These are phyloP conservation scores for Dunaliella primolecta DNA, from an alignment of 139 green algal genomes.

Conservation along the genomic window DNA sequence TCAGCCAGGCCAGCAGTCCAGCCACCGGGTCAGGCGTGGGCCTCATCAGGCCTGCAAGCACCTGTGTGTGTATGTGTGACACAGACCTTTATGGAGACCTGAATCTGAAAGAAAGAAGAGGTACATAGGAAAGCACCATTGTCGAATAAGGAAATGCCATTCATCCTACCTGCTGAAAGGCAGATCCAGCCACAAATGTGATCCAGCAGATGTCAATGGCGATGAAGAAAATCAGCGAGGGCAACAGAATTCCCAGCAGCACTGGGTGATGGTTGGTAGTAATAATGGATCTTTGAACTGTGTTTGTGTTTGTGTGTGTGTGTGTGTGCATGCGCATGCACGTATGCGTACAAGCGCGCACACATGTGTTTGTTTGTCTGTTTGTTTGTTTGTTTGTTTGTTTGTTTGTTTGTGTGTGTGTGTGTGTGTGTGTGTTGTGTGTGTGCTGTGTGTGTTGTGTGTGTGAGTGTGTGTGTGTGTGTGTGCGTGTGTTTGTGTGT, in stretches of 20 bases:
- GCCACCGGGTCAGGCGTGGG: background rate
- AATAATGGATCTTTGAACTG: no score
- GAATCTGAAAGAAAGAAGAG: background rate
- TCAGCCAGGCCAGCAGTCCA: constrained; percentile 1
- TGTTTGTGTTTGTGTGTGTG: background rate
- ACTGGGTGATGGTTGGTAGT: no score
- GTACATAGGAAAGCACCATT: background rate
- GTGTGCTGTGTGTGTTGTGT: background rate
- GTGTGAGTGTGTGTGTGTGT: background rate
- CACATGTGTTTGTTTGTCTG: background rate
- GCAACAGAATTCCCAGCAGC: background rate
- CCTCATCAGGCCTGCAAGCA: constrained; percentile 1
- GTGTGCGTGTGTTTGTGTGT: no score
- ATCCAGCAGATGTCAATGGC: background rate
- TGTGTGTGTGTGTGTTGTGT: background rate
- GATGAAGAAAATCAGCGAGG: background rate
- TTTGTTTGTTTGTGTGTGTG: background rate
- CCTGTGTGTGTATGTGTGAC: no score
- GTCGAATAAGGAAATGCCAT: background rate
- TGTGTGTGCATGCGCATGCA: background rate
- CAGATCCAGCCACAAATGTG: background rate
- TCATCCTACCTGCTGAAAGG: background rate
- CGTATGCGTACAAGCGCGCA: no score
- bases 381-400: background rate
- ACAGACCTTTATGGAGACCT: no score